Evolutionary conservation across 208 protist species (phyloP), one percentile per base, ranked within the genome.

Genomic region (Trypanosoma boissoni): DNA sequence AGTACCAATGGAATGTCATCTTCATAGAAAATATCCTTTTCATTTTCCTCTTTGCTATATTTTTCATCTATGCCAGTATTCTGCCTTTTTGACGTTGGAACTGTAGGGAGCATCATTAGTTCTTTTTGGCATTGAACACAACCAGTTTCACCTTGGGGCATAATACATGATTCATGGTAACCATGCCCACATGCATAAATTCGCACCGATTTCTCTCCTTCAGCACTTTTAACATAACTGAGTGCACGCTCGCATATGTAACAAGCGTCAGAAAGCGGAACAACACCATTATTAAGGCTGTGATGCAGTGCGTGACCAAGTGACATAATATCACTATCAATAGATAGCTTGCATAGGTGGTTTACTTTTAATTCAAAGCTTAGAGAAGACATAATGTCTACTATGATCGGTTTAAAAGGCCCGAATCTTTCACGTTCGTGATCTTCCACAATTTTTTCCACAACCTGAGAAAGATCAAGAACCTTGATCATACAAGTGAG

Each of bases 151-250:
- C n/a, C 53, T 44, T 24, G 42, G 2, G 6, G 44, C 27, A 49
- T 53, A 26, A 54, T 78, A 83, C 52, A 66, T 50, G 26, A 42
- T 28, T 85, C 79, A 66, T 94, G 87, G 57, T 78, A 94, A 24
- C 68, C 72, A 68, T 94, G 87, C 8, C 87, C 87, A 34, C 87
- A 94, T 18, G 51, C 58, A 58, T 86, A 94, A 44, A 88, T 70
- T n/a, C 75, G 75, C 28, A 87, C 74, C 1, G 65, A 55, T 20
- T 48, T 58, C 20, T 58, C 62, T 29, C 46, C 42, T 9, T 50
- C 39, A 8, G 39, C 39, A 6, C 42, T 42, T 52, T 46, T 7
- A 20, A 42, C 52, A 66, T 36, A 16, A 16, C 49, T 44, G 32
- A 90, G 72, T 21, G 45, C 48, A 8, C 41, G 28, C 9, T 64